Evolutionary conservation across 192 early-diverging fungal genomes (phyloP).

Genomic region (Coemansia sp.): DNA sequence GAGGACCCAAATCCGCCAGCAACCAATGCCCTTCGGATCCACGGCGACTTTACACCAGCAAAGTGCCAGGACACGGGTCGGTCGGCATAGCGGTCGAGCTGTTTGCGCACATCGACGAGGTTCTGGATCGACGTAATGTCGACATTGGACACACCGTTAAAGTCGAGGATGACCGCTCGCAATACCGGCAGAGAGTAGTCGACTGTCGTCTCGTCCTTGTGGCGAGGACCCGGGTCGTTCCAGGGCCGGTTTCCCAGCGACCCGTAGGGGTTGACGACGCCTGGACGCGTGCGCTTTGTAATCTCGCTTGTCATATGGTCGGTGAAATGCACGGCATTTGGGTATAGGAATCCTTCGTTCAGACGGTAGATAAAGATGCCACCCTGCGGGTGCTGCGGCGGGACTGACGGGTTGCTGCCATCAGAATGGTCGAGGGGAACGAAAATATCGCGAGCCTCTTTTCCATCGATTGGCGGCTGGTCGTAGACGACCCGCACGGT

Average conservation of each 20-base stretch:
- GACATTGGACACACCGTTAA: conserved; percentile 71
- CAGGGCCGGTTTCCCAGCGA: conserved; percentile 54
- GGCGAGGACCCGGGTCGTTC: conserved; percentile 55
- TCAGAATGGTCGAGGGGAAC: conserved; percentile 61
- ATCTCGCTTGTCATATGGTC: conserved; percentile 54
- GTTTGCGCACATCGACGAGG: conserved; percentile 63
- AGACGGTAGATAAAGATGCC: conserved; percentile 51
- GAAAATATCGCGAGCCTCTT: conserved; percentile 56
- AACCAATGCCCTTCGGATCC: conserved; percentile 39
- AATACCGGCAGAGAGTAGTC: conserved; percentile 53
- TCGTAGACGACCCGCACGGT: conserved; percentile 37
- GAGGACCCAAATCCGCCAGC: conserved; percentile 48
- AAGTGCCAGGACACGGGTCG: conserved; percentile 55
- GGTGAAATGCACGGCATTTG: conserved; percentile 51
- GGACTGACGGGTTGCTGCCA: conserved; percentile 32
- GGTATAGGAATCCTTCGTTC: conserved; percentile 51
- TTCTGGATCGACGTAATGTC: conserved; percentile 79
- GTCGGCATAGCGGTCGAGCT: conserved; percentile 57
- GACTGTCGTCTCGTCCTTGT: conserved; percentile 46
- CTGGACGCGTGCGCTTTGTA: conserved; percentile 44
- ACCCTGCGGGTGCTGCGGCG: conserved; percentile 16
- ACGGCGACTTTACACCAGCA: conserved; percentile 45
- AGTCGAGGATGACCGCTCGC: conserved; percentile 76
- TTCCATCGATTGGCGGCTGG: background rate
- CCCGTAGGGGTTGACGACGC: conserved; percentile 48